phyloP scores from a whole-genome alignment of 345 rosid species.

The Euphorbia pulcherrima region DNA sequence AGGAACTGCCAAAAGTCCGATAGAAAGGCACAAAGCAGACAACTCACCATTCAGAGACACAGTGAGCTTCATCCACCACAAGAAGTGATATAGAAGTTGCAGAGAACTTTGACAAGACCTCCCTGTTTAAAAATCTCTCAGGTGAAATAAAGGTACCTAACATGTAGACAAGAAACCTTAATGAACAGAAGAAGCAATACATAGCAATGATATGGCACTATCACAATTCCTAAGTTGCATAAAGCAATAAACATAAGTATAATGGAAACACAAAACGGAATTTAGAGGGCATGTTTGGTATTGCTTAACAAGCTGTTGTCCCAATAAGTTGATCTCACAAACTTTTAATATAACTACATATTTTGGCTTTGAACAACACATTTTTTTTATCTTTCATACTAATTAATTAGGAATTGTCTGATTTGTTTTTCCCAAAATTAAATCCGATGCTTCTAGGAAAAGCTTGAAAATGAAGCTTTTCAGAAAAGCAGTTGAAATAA shows the following conservation, averaged over 20 bases:
- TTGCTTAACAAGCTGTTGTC: too few species aligned
- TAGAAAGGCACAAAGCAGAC: constrained; percentile 14
- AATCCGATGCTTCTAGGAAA: too few species aligned
- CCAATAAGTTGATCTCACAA: too few species aligned
- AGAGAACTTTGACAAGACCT: constrained; percentile 64
- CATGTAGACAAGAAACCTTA: constrained; percentile 18
- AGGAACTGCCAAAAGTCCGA: not conserved
- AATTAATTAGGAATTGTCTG: too few species aligned
- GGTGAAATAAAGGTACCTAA: constrained; percentile 98
- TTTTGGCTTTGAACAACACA: too few species aligned
- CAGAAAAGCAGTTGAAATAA: too few species aligned
- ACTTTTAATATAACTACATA: too few species aligned
- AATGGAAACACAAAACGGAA: not conserved
- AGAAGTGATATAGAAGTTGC: constrained; percentile 56
- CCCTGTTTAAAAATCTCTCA: constrained; percentile 72
- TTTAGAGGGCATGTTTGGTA: too few species aligned
- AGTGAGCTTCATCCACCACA: constrained; percentile 97
- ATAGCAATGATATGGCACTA: not conserved
- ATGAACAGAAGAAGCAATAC: constrained; percentile 1
- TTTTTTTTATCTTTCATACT: too few species aligned
- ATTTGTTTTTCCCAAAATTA: too few species aligned
- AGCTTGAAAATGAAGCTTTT: too few species aligned
- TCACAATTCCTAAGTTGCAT: not conserved
- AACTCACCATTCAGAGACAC: constrained; percentile 91
- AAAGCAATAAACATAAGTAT: not conserved